Base-by-base conservation (phyloP, 2,329 filamentous ascomycete species). In the Colletotrichum caudatum region DNA sequence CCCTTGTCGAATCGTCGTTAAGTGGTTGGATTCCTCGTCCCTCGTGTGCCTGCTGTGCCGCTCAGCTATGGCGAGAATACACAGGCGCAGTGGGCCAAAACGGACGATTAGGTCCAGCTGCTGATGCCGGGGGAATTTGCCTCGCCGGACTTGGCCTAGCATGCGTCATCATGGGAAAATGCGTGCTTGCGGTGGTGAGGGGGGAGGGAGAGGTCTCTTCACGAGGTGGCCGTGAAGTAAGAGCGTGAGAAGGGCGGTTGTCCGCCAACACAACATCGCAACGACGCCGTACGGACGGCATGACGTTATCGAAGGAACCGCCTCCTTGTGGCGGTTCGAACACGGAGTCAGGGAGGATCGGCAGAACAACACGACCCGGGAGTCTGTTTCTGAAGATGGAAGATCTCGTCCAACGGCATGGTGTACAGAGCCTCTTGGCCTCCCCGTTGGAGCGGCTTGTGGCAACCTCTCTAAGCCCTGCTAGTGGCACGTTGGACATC, bases 11-110 rank as follows among this genome's bases (percentile, higher is more conserved):
- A 51, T 44, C 64, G 33, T 6, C 16, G 33, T 60, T 41, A 39
- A 44, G 54, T 54, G 29, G 48, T 35, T 57, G 20, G 37, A 8
- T 16, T 6, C 18, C n/a, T 41, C 56, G 37, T 26, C n/a, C 33
- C 53, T 50, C 56, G 56, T 8, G 20, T 68, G 56, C 58, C 53
- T 72, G 66, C 60, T 72, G 66, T 69, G 66, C 69, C 66, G 66
- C 60, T 11, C 33, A 29, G 35, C 54, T 33, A 48, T 33, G 58
- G 53, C 54, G 53, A 26, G 26, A 69, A 39, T 16, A 12, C 16
- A 33, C 50, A n/a, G 48, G 18, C 54, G 59, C 59, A 39, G 44
- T 23, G 53, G 44, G 64, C 64, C 64, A 63, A 63, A 58, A 29
- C 51, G 23, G 16, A 33, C 23, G 9, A 50, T 64, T 57, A 14